Percentiles rank a stretch among this genome's conserved stretches.
These are phyloP conservation scores for Clonostachys solani DNA, from an alignment of 2,329 filamentous ascomycete genomes.

Conservation along the genomic window DNA sequence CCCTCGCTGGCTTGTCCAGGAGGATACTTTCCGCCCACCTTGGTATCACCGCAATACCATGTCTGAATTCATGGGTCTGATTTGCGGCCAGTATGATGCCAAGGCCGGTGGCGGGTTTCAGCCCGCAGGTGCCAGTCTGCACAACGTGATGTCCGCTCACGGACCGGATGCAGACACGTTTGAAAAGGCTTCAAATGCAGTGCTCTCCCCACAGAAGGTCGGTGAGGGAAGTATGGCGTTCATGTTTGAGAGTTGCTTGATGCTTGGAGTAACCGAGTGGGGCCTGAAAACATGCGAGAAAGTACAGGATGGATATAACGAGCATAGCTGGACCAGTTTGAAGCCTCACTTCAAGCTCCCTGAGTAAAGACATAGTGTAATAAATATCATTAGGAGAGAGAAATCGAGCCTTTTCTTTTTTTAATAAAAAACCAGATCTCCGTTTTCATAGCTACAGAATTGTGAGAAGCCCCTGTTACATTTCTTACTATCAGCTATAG, in stretches of 20 bases:
- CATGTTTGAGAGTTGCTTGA: slow-evolving; percentile 66
- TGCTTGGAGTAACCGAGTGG: slow-evolving; percentile 72
- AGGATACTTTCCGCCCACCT: slow-evolving; percentile 68
- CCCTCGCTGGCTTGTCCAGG: slow-evolving; percentile 65
- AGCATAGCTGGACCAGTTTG: slow-evolving; percentile 61
- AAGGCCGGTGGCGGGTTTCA: slow-evolving; percentile 54
- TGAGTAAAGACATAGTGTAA: neutral
- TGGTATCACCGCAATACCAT: slow-evolving; percentile 71
- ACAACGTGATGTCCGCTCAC: slow-evolving; percentile 69
- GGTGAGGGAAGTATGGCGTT: slow-evolving; percentile 61
- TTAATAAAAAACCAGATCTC: too few species aligned
- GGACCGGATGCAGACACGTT: slow-evolving; percentile 54
- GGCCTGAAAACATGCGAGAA: slow-evolving; percentile 55
- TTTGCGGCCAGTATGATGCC: slow-evolving; percentile 56
- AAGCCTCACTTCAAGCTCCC: neutral
- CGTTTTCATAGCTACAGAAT: too few species aligned
- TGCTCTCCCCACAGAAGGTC: slow-evolving; percentile 53
- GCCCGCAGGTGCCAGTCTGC: slow-evolving; percentile 54
- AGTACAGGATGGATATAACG: slow-evolving; percentile 64
- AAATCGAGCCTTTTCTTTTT: too few species aligned
- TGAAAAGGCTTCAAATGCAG: slow-evolving; percentile 49
- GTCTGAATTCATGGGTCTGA: slow-evolving; percentile 61
- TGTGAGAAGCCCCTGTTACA: too few species aligned
- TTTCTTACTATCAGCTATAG: too few species aligned
- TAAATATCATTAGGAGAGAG: neutral